Percentiles rank a stretch among this genome's conserved stretches.
These are phyloP conservation scores for Botrytis medusae DNA, from an alignment of 2,329 filamentous ascomycete species.

Conservation along the genomic window DNA sequence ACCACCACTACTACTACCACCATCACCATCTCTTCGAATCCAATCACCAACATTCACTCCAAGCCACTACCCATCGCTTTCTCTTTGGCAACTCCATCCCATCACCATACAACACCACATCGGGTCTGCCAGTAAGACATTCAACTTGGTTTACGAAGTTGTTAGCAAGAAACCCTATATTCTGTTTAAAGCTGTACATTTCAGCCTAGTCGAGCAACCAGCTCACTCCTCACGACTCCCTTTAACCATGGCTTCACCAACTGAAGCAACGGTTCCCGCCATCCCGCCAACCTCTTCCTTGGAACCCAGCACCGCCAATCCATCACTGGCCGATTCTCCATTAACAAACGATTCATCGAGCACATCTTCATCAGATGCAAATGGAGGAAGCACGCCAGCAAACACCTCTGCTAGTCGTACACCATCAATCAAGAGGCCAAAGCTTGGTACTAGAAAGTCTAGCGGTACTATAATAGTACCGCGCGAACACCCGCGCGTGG, in stretches of 20 bases:
- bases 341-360: constrained; percentile 15
- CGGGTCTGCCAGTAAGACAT: constrained; percentile 4
- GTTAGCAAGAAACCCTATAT: neutral
- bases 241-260: constrained; percentile 19
- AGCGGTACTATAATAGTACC: constrained; percentile 82
- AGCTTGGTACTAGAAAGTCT: constrained; percentile 70
- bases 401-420: constrained; percentile 20
- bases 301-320: constrained; percentile 15
- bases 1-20: neutral
- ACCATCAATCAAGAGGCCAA: constrained; percentile 51
- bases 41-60: constrained; percentile 1
- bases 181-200: constrained; percentile 2
- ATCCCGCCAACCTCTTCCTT: constrained; percentile 3
- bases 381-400: constrained; percentile 21
- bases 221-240: constrained; percentile 7
- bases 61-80: neutral
- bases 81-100: neutral
- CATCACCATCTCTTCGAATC: constrained; percentile 9
- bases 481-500: constrained; percentile 71
- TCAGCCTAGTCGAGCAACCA: constrained; percentile 15
- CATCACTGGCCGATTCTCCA: constrained; percentile 15
- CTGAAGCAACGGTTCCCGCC: constrained; percentile 10
- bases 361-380: constrained; percentile 21
- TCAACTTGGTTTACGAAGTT: neutral
- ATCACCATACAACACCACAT: neutral